Evolutionary conservation across 192 early-diverging fungal genomes (phyloP).

Genomic region (Dispira parvispora): DNA sequence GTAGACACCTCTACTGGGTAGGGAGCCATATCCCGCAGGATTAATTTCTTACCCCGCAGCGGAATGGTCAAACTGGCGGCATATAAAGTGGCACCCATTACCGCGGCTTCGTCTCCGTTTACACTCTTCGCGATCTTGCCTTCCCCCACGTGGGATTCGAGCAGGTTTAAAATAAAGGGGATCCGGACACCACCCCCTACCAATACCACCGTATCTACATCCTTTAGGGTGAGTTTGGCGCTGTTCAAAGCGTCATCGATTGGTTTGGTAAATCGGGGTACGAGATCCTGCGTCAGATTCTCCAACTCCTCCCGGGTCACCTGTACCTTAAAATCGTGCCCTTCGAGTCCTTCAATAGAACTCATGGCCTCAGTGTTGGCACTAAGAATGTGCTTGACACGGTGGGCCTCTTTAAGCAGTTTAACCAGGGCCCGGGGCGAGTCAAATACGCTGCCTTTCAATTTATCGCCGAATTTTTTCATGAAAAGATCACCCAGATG

Average conservation of each 20-base stretch:
- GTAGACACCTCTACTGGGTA: conserved; percentile 45
- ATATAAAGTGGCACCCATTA: conserved; percentile 72
- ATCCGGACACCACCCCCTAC: conserved; percentile 87
- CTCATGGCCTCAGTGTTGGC: conserved; percentile 79
- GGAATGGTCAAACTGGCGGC: conserved; percentile 70
- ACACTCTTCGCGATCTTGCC: conserved; percentile 85
- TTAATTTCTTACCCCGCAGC: conserved; percentile 73
- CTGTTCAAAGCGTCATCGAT: conserved; percentile 52
- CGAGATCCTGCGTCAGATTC: conserved; percentile 38
- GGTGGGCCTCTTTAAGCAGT: conserved; percentile 82
- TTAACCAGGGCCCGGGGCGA: conserved; percentile 74
- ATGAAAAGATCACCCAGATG: conserved; percentile 65
- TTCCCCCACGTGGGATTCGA: conserved; percentile 53
- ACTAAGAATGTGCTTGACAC: conserved; percentile 91
- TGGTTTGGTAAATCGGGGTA: conserved; percentile 48
- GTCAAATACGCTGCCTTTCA: conserved; percentile 33
- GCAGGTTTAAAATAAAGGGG: conserved; percentile 60
- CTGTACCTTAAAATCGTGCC: conserved; percentile 60
- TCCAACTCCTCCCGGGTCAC: conserved; percentile 76
- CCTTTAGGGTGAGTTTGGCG: conserved; percentile 42
- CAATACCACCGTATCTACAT: conserved; percentile 77
- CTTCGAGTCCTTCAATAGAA: conserved; percentile 78
- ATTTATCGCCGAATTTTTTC: conserved; percentile 24
- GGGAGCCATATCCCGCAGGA: conserved; percentile 64
- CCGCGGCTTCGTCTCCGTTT: conserved; percentile 92